Percentiles rank a stretch among this genome's conserved stretches.
phyloP scores from a whole-genome alignment of 805 yeast species.

The Lipomyces starkeyi region DNA sequence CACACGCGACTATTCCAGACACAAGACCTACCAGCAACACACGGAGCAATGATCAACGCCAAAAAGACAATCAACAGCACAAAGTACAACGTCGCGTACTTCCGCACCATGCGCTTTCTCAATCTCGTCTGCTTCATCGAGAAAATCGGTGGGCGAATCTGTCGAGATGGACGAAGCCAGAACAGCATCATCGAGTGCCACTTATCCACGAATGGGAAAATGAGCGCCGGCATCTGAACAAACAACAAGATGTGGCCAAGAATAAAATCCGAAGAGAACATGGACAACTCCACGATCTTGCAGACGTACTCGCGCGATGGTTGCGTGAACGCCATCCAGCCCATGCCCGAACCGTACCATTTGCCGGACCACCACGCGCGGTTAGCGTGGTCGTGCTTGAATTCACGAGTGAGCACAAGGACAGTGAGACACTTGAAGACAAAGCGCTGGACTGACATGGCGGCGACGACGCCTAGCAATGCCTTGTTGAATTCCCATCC shows the following conservation, averaged over 20 bases:
- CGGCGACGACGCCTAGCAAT: conserved; percentile 83
- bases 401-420: conserved; percentile 86
- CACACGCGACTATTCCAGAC: neutral
- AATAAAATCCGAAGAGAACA: conserved; percentile 95
- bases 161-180: conserved; percentile 98
- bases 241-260: conserved; percentile 89
- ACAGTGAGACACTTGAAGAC: conserved; percentile 84
- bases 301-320: conserved; percentile 95
- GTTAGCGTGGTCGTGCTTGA: conserved; percentile 92
- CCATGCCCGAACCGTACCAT: conserved; percentile 95
- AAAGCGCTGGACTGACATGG: conserved; percentile 85
- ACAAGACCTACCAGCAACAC: conserved; percentile 66
- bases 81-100: conserved; percentile 84
- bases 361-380: conserved; percentile 99
- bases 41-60: conserved; percentile 87
- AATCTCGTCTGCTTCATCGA: conserved; percentile 94
- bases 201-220: conserved; percentile 87
- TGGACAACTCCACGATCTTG: conserved; percentile 90
- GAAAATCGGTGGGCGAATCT: conserved; percentile 97
- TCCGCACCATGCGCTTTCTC: conserved; percentile 96
- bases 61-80: conserved; percentile 70
- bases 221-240: conserved; percentile 84
- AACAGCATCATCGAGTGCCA: conserved; percentile 98
- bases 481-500: conserved; percentile 88
- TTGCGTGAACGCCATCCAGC: conserved; percentile 92